Conservation (phyloP, 1,284 basidiomycete species). For the Phellopilus nigrolimitatus region DNA sequence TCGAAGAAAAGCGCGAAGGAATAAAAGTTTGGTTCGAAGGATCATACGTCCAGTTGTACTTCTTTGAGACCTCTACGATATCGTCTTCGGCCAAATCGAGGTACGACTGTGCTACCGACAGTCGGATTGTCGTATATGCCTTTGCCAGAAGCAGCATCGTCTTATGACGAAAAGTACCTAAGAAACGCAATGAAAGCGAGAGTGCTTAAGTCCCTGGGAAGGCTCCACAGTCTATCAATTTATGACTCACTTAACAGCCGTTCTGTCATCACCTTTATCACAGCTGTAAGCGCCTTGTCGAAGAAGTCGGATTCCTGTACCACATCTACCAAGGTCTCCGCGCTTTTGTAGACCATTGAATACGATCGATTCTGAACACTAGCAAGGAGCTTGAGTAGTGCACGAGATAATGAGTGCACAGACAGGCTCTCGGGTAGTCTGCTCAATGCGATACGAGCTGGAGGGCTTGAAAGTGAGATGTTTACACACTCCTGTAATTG, state of each 20-base stretch:
- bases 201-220: neutral
- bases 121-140: conserved; percentile 57
- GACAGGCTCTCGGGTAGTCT: conserved; percentile 47
- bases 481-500: neutral
- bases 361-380: conserved; percentile 51
- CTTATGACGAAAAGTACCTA: conserved; percentile 47
- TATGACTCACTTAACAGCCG: conserved; percentile 46
- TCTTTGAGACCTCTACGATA: conserved; percentile 42
- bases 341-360: conserved; percentile 46
- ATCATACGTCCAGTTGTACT: conserved; percentile 49
- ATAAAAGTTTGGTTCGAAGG: conserved; percentile 39
- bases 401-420: conserved; percentile 38
- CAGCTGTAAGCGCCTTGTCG: conserved; percentile 39
- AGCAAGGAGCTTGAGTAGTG: conserved; percentile 42
- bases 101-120: conserved; percentile 49
- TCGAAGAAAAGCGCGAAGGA: conserved; percentile 27
- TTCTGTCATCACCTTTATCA: conserved; percentile 40
- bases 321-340: conserved; percentile 38
- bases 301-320: conserved; percentile 40
- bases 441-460: conserved; percentile 49
- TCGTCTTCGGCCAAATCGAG: conserved; percentile 47
- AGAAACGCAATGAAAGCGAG: neutral
- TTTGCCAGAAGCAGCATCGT: conserved; percentile 50
- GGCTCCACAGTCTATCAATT: neutral
- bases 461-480: conserved; percentile 36